Evolutionary conservation across 192 early-diverging fungal genomes (phyloP), one percentile per base, ranked within the genome.

Genomic region (Kickxella alabastrina): DNA sequence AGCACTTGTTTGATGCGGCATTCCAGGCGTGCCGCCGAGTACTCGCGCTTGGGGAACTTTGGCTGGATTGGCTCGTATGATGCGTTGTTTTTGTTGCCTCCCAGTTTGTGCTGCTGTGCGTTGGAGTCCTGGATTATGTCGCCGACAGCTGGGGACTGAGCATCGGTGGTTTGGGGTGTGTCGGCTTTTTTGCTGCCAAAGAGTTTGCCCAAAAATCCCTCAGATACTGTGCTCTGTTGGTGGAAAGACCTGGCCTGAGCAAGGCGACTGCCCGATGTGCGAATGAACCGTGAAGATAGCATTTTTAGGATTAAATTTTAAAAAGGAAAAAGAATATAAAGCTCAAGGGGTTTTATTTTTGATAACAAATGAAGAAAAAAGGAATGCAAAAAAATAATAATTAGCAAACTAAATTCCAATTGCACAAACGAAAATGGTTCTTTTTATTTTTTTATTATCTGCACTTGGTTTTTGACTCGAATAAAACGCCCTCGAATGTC

Each of bases 181-280:
- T n/a, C n/a, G n/a, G 32, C 45, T 43, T 64, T 57, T 34, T 59
- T 54, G 19, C 55, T 15, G 10, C 71, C 65, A 45, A 75, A 75
- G 3, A 75, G 48, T 43, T 59, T 67, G 32, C 65, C 32, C 47
- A 26, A 62, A 23, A 19, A 59, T 17, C 14, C 60, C 65, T 18
- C 56, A 10, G 68, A 53, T 15, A 13, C 47, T 2, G 48, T 39
- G 14, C 36, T 43, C 37, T 61, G 68, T 24, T 62, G 54, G 56
- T 75, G 60, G 27, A 75, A 56, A 13, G 7, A 4, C 15, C 57
- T 40, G 46, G 19, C 18, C 15, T 37, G 31, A 10, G 34, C 41
- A 43, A 24, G 7, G 23, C 23, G 29, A 21, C 21, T 24, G 32
- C 48, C 26, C 15, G 48, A 28, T 10, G 57, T 31, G 23, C 46